phyloP scores from a whole-genome alignment of 1,284 basidiomycete species.

The Marasmius oreades region DNA sequence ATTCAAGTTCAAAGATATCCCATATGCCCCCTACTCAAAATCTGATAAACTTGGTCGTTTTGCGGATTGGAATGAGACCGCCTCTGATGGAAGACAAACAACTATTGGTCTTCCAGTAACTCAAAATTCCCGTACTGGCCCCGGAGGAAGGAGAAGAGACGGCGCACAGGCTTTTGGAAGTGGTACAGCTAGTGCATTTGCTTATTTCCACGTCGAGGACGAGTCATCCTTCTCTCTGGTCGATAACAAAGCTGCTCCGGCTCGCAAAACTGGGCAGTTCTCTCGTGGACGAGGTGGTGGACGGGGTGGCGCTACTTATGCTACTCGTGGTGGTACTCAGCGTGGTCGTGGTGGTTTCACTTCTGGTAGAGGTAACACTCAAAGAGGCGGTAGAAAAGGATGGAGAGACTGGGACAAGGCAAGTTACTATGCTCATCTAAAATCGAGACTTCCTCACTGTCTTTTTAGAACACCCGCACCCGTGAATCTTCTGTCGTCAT shows the following conservation, averaged over 20 bases:
- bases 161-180: conserved; percentile 75
- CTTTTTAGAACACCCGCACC: conserved; percentile 72
- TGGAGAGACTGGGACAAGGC: conserved; percentile 97
- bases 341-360: conserved; percentile 42
- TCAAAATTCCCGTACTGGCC: conserved; percentile 44
- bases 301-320: conserved; percentile 43
- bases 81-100: conserved; percentile 60
- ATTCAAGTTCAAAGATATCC: conserved; percentile 88
- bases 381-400: conserved; percentile 70
- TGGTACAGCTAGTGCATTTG: conserved; percentile 89
- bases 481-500: conserved; percentile 96
- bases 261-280: conserved; percentile 62
- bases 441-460: conserved; percentile 4
- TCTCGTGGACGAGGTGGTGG: conserved; percentile 51
- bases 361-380: conserved; percentile 31
- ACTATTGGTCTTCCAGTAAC: conserved; percentile 47
- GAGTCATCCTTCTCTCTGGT: conserved; percentile 98
- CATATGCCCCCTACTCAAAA: conserved; percentile 97
- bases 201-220: conserved; percentile 98
- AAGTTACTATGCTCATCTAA: conserved; percentile 12
- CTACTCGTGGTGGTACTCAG: conserved; percentile 39
- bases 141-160: conserved; percentile 59
- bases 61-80: conserved; percentile 93
- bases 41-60: conserved; percentile 97
- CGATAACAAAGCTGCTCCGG: conserved; percentile 74